Evolutionary conservation across 805 yeast species (phyloP), one percentile per base, ranked within the genome.

Genomic region (Kodamaea sagamina): DNA sequence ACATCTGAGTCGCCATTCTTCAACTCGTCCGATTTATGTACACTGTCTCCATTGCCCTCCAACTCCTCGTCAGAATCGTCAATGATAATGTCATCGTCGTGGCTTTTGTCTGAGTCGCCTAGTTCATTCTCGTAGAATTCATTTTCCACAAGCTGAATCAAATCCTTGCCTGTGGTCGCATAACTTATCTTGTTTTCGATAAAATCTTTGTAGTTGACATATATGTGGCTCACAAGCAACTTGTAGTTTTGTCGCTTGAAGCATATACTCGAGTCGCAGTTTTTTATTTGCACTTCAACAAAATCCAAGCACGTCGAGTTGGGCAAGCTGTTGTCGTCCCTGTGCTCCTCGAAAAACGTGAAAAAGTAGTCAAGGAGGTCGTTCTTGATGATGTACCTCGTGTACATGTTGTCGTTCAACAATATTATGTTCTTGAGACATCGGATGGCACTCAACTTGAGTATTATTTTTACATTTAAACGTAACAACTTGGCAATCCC

Each of bases 281-380:
- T 62, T 44, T 51, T 55, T 24, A 54, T 48, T 28, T 64, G 55
- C 15, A 73, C 68, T 51, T 79, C 84, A 25, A 82, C 65, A 16
- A 90, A 68, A 57, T 86, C 89, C 36, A 89, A 68, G 49, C 92
- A 77, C 4, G 90, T 77, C 0, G 97, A 89, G 54, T 81, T 85
- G 2, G 85, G 74, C 46, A 89, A 63, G 55, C 82, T 85, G 57
- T 86, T 81, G 28, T 64, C 62, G 22, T 68, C 62, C 5, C 74
- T 67, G 7, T 79, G 75, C 10, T 67, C 73, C 16, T 67, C 62
- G 47, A 86, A 68, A 38, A 79, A 66, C 1, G 60, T 55, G 44
- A 86, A 72, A 25, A 82, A 69, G 15, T 70, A 65, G 3, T 63
- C 69, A 41, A 83, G 68, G 4, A 83, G 58, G 37, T 79, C 74